Evolutionary conservation across 2,329 filamentous ascomycete species (phyloP).

Genomic region (Beauveria caledonica): DNA sequence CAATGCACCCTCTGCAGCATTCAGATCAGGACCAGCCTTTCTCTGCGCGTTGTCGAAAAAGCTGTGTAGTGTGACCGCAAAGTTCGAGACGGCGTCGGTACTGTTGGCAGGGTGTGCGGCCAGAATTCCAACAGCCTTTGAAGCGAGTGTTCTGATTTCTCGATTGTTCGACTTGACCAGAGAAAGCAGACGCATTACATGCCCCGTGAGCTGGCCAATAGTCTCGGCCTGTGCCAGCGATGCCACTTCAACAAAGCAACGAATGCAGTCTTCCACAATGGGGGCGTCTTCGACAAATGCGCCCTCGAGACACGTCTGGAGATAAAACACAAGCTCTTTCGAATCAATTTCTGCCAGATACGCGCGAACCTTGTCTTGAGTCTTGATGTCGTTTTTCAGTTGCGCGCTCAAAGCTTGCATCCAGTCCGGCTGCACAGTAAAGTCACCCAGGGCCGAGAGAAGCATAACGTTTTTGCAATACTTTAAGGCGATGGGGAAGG

Average conservation of each 20-base stretch:
- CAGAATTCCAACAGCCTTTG: slow-evolving; percentile 68
- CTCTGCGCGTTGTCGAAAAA: slow-evolving; percentile 39
- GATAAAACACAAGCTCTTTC: slow-evolving; percentile 32
- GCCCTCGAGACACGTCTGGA: slow-evolving; percentile 50
- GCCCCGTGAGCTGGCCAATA: slow-evolving; percentile 40
- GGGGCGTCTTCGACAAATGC: slow-evolving; percentile 37
- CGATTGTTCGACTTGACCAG: slow-evolving; percentile 65
- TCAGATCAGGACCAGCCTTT: slow-evolving; percentile 33
- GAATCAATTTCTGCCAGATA: slow-evolving; percentile 40
- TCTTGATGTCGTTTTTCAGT: slow-evolving; percentile 60
- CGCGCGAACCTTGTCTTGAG: slow-evolving; percentile 48
- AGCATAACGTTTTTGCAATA: slow-evolving; percentile 55
- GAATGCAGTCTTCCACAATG: slow-evolving; percentile 39
- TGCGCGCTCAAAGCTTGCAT: slow-evolving; percentile 67
- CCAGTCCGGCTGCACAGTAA: slow-evolving; percentile 71
- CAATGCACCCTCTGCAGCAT: slow-evolving; percentile 39
- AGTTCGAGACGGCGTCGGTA: slow-evolving; percentile 21
- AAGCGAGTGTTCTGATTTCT: slow-evolving; percentile 56
- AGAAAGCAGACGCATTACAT: slow-evolving; percentile 45
- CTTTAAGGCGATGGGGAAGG: slow-evolving; percentile 60
- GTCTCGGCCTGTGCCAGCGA: slow-evolving; percentile 42
- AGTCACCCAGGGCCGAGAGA: slow-evolving; percentile 38
- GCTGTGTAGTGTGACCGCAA: slow-evolving; percentile 25
- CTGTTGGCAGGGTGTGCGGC: slow-evolving; percentile 53
- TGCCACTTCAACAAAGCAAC: slow-evolving; percentile 45